Base-by-base conservation (phyloP, 345 rosid genomes). In the Excoecaria agallocha region DNA sequence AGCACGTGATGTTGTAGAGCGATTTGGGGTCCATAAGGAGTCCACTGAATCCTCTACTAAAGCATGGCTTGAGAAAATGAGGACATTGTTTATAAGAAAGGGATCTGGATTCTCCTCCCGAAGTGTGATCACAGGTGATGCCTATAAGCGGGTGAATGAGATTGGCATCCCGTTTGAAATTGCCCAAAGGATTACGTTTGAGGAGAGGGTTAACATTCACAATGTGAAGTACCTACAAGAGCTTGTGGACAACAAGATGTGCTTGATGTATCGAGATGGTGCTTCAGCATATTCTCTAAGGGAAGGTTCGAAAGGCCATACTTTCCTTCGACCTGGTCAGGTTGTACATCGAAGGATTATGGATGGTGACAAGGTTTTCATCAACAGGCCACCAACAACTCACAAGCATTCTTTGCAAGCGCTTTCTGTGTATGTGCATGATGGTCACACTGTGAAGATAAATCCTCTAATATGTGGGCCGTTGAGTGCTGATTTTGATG, bases 41-140 rank as follows among this genome's bases (percentile, higher is more conserved):
- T 77, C 87, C 8, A 69, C 75, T 66, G 85, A 70, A 55, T 88
- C 96, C 11, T 84, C 98, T 41, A 88, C 98, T 37, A 95, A 93
- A 54, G 96, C 94, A 2, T 95, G 99, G 99, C 78, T 88, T 25
- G 98, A 95, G 74, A 95, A 95, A 74, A 95, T 95, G 90, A 81
- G 84, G 66, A 95, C 93, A 0, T 78, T 95, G 58, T 95, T 95
- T 81, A 93, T 95, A 3, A 89, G 90, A 48, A 95, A 95, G 82
- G 97, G 99, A 38, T 92, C 93, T 45, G 99, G 99, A 51, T 95
- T 93, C 62, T 93, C 98, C 65, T 95, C 99, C 10, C 93, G 99
- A n/a, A 89, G 91, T 78, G 98, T 95, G 77, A 91, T 95, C 69
- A 91, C 99, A 20, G 99, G 99, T 46, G 99, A 95, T 81, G 85